Evolutionary conservation across 2,329 filamentous ascomycete species (phyloP).

Genomic region (Cladophialophora carrionii): DNA sequence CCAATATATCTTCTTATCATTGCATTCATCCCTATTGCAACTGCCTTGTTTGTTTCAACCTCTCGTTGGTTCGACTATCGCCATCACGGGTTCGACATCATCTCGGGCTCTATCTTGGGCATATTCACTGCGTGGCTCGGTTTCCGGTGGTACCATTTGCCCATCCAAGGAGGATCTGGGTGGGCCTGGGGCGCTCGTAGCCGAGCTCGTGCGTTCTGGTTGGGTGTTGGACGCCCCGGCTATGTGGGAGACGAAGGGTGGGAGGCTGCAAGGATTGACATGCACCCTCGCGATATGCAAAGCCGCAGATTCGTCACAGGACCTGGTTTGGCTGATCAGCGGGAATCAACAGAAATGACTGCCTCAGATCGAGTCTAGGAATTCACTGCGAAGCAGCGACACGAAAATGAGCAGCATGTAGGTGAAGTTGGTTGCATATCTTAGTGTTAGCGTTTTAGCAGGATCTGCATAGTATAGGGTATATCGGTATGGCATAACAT

Average conservation of each 20-base stretch:
- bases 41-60: slow-evolving; percentile 78
- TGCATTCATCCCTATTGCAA: slow-evolving; percentile 68
- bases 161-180: slow-evolving; percentile 75
- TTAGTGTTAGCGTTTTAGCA: background rate
- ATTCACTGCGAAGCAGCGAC: background rate
- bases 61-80: slow-evolving; percentile 87
- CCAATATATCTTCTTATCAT: slow-evolving; percentile 77
- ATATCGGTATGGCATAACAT: background rate
- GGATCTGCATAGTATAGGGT: background rate
- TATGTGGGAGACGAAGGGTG: slow-evolving; percentile 56
- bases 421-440: background rate
- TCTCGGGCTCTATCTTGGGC: slow-evolving; percentile 82
- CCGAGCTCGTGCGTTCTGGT: slow-evolving; percentile 74
- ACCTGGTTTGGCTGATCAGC: slow-evolving; percentile 24
- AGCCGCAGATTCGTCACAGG: slow-evolving; percentile 12
- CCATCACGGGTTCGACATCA: slow-evolving; percentile 89
- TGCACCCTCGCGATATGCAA: background rate
- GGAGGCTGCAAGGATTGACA: slow-evolving; percentile 32
- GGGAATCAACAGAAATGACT: slow-evolving; percentile 19
- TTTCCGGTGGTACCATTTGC: slow-evolving; percentile 85
- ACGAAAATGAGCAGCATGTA: background rate
- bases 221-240: slow-evolving; percentile 57
- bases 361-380: slow-evolving; percentile 13
- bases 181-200: slow-evolving; percentile 87
- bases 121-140: slow-evolving; percentile 70